phyloP scores from a whole-genome alignment of 768 basidiomycete species.

The Panellus pusillus region DNA sequence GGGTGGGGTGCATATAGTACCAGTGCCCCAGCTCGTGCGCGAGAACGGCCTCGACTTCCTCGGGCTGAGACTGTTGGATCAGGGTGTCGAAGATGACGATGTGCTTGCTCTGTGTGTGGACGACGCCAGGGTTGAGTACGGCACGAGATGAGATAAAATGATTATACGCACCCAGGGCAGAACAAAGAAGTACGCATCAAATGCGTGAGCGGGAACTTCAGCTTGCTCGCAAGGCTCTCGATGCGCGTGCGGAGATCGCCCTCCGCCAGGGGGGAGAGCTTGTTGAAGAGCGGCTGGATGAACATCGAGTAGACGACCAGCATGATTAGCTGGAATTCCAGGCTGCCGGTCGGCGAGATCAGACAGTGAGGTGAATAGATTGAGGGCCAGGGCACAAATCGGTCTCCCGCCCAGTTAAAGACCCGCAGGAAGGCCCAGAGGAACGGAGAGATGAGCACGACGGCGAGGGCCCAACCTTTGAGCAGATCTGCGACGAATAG shows the following conservation, averaged over 20 bases:
- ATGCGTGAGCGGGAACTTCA: slow-evolving; percentile 92
- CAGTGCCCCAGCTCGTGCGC: slow-evolving; percentile 98
- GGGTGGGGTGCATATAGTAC: slow-evolving; percentile 88
- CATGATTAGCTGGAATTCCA: slow-evolving; percentile 82
- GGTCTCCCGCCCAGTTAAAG: slow-evolving; percentile 91
- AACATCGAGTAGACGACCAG: slow-evolving; percentile 80
- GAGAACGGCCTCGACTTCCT: slow-evolving; percentile 94
- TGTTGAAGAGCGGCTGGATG: slow-evolving; percentile 98
- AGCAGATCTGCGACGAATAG: slow-evolving; percentile 79
- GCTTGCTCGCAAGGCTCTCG: slow-evolving; percentile 71
- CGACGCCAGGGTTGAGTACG: neutral
- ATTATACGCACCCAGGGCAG: slow-evolving; percentile 85
- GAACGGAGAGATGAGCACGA: slow-evolving; percentile 80
- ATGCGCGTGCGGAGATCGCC: slow-evolving; percentile 80
- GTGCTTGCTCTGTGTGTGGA: slow-evolving; percentile 68
- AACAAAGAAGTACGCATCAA: slow-evolving; percentile 98
- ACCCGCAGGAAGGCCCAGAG: slow-evolving; percentile 84
- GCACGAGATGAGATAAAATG: neutral
- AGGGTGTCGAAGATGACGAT: slow-evolving; percentile 98
- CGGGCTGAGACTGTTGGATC: slow-evolving; percentile 85
- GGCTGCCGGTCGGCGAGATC: slow-evolving; percentile 38
- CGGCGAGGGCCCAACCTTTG: slow-evolving; percentile 74
- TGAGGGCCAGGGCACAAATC: slow-evolving; percentile 77
- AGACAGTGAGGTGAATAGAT: neutral
- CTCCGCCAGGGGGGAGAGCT: slow-evolving; percentile 79